These are phyloP conservation scores for Yarrowia galli DNA, from an alignment of 1,139 yeast species.

Conservation along the genomic window DNA sequence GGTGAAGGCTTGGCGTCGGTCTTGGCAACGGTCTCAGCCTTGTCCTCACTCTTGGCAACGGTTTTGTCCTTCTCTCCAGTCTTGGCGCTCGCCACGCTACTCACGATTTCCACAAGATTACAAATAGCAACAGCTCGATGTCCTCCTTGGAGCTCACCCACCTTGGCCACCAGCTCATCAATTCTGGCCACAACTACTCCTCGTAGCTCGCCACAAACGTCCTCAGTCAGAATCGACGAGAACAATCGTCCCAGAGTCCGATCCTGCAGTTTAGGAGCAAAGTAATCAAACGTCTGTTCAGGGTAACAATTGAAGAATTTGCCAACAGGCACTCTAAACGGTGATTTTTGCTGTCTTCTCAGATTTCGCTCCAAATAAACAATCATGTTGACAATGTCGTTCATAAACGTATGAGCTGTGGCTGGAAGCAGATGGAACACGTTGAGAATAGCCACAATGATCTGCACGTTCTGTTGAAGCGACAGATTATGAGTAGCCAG, in stretches of 20 bases:
- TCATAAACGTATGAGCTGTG: conserved; percentile 90
- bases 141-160: conserved; percentile 14
- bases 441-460: conserved; percentile 88
- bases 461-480: conserved; percentile 80
- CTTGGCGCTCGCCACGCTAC: conserved; percentile 8
- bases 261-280: conserved; percentile 68
- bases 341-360: conserved; percentile 85
- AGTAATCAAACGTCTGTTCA: conserved; percentile 74
- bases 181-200: conserved; percentile 62
- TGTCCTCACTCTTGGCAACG: conserved; percentile 1
- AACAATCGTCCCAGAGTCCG: conserved; percentile 72
- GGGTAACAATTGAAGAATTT: conserved; percentile 86
- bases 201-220: conserved; percentile 66
- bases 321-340: conserved; percentile 91
- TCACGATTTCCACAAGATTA: conserved; percentile 31
- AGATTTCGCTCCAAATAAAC: conserved; percentile 80
- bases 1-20: not conserved
- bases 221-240: conserved; percentile 65
- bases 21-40: not conserved
- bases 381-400: conserved; percentile 78
- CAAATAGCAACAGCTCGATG: conserved; percentile 15
- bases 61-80: too few species aligned
- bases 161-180: conserved; percentile 49
- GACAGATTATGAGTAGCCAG: conserved; percentile 77
- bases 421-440: conserved; percentile 92